Evolutionary conservation across 2,329 filamentous ascomycete genomes (phyloP).

Genomic region (Cladosporium austrohemisphaericum): DNA sequence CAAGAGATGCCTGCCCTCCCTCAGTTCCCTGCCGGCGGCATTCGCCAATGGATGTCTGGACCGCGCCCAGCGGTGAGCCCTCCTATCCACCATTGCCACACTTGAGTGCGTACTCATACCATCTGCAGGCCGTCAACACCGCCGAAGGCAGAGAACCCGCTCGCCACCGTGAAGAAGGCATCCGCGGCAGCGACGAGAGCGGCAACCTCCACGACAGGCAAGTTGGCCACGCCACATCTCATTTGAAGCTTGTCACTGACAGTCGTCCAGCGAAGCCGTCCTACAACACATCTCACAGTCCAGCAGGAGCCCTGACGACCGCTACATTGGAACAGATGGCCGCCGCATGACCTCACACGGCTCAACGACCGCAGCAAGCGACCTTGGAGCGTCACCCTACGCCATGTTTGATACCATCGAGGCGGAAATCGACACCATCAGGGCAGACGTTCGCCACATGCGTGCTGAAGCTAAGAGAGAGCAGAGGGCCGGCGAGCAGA

Average conservation of each 20-base stretch:
- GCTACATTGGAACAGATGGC: slow-evolving; percentile 17
- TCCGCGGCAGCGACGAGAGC: slow-evolving; percentile 21
- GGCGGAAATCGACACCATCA: slow-evolving; percentile 24
- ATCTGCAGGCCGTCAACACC: not conserved
- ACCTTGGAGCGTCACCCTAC: slow-evolving; percentile 6
- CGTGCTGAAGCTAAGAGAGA: not conserved
- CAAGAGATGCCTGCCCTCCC: slow-evolving; percentile 5
- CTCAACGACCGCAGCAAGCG: slow-evolving; percentile 5
- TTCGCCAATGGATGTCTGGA: slow-evolving; percentile 10
- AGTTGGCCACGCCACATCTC: not conserved
- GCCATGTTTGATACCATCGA: slow-evolving; percentile 23
- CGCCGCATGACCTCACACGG: slow-evolving; percentile 5
- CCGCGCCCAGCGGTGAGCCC: not conserved
- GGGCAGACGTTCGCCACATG: slow-evolving; percentile 18
- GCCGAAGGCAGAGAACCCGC: not conserved
- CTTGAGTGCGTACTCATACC: not conserved
- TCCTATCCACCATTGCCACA: not conserved
- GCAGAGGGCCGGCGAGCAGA: not conserved
- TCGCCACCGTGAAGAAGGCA: slow-evolving; percentile 5
- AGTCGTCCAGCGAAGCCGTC: slow-evolving; percentile 18
- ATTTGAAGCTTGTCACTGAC: slow-evolving; percentile 12
- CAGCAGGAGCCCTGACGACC: slow-evolving; percentile 16
- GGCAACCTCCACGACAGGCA: slow-evolving; percentile 22
- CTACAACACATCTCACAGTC: slow-evolving; percentile 22
- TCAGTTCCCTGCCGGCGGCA: slow-evolving; percentile 1